phyloP scores from a whole-genome alignment of 2,329 filamentous ascomycete genomes.

The Alternaria triticina region DNA sequence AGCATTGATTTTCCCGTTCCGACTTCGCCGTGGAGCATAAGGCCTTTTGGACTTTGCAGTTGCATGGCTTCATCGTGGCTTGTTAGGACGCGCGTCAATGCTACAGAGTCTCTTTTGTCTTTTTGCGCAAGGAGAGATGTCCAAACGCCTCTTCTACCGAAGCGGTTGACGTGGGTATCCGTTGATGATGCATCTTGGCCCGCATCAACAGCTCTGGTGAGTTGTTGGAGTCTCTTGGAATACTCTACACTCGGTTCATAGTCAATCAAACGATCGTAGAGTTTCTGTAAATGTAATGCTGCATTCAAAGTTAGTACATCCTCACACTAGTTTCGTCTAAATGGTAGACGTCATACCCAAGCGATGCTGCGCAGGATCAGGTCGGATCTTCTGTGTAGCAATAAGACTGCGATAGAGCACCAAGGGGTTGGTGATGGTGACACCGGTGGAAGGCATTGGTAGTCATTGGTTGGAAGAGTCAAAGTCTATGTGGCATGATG shows the following conservation, averaged over 20 bases:
- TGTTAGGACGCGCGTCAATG: constrained; percentile 72
- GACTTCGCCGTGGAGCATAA: constrained; percentile 82
- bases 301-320: constrained; percentile 23
- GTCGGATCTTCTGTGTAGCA: constrained; percentile 68
- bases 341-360: constrained; percentile 55
- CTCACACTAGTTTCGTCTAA: constrained; percentile 19
- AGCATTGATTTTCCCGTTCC: constrained; percentile 86
- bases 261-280: constrained; percentile 78
- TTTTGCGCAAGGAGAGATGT: constrained; percentile 60
- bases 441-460: constrained; percentile 43
- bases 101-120: constrained; percentile 62
- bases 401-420: constrained; percentile 77
- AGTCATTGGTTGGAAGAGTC: constrained; percentile 33
- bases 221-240: constrained; percentile 66
- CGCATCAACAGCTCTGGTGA: constrained; percentile 55
- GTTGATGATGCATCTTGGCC: constrained; percentile 37
- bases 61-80: constrained; percentile 74
- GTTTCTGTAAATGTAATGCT: constrained; percentile 77
- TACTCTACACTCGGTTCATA: constrained; percentile 78
- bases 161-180: constrained; percentile 20
- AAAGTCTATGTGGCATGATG: constrained; percentile 12
- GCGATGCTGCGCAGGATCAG: constrained; percentile 75
- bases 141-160: constrained; percentile 58
- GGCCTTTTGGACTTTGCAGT: constrained; percentile 73
- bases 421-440: constrained; percentile 69